Conservation (phyloP, 73 alveolate species). For the Diophrys appendiculata region DNA sequence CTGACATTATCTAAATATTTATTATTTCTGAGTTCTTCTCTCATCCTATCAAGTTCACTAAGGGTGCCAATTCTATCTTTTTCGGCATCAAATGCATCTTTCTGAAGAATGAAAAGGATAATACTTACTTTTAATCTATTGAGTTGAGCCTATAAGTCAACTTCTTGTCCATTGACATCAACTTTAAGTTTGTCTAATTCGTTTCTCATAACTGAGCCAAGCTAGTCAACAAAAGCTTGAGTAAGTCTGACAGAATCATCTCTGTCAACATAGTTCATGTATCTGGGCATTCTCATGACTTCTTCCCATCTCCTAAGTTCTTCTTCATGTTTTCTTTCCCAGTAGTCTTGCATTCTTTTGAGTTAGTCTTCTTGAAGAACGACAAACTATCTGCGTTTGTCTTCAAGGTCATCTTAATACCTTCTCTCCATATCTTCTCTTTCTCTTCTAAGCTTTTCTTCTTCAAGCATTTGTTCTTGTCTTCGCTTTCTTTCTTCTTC, state of each 20-base stretch:
- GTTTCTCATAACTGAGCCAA: constrained; percentile 36
- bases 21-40: constrained; percentile 34
- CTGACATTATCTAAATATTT: constrained; percentile 42
- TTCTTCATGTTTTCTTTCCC: constrained; percentile 56
- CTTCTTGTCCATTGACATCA: constrained; percentile 46
- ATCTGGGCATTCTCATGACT: constrained; percentile 35
- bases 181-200: constrained; percentile 53
- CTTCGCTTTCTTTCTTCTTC: constrained; percentile 57
- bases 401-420: constrained; percentile 21
- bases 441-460: constrained; percentile 47
- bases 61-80: constrained; percentile 36
- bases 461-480: constrained; percentile 44
- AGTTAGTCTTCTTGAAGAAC: constrained; percentile 38
- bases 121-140: constrained; percentile 21
- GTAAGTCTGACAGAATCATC: constrained; percentile 49
- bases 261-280: constrained; percentile 38
- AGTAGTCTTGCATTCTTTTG: constrained; percentile 34
- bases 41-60: constrained; percentile 39
- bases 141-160: constrained; percentile 33
- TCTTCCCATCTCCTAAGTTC: constrained; percentile 56
- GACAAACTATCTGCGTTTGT: not conserved
- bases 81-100: constrained; percentile 45
- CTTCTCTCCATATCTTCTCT: constrained; percentile 40
- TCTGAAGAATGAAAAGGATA: constrained; percentile 5
- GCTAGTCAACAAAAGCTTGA: constrained; percentile 43